Percentiles rank a stretch among this genome's conserved stretches.
These are phyloP conservation scores for Mycothermus thermophilus DNA, from an alignment of 495 filamentous ascomycete genomes.

Conservation along the genomic window DNA sequence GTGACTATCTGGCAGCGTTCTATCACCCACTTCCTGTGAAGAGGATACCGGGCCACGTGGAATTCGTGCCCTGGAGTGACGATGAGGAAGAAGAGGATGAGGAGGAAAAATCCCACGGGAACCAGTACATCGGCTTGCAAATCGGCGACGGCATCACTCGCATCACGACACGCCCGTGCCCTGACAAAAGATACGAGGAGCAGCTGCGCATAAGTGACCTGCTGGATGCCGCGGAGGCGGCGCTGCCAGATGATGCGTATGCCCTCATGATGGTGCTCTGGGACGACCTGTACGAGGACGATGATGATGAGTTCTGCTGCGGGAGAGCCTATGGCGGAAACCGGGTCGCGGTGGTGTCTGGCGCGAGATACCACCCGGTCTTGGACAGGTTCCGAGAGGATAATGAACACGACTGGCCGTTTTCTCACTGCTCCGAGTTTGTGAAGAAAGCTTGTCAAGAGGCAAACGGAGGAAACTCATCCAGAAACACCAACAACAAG, in stretches of 20 bases:
- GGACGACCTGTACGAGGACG: conserved; percentile 54
- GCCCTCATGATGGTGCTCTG: conserved; percentile 42
- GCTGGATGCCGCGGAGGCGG: conserved; percentile 42
- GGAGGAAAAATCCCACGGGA: too few relatives aligned
- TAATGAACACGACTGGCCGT: conserved; percentile 49
- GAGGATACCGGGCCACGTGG: conserved; percentile 19
- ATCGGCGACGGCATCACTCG: conserved; percentile 27
- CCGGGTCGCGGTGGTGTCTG: conserved; percentile 45
- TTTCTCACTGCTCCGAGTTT: conserved; percentile 43
- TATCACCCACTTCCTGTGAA: conserved; percentile 46
- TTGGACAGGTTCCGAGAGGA: conserved; percentile 30
- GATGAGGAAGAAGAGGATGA: too few relatives aligned
- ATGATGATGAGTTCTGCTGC: conserved; percentile 54
- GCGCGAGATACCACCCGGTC: conserved; percentile 43
- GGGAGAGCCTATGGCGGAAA: conserved; percentile 53
- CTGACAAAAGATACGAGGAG: conserved; percentile 31
- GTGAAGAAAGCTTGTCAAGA: conserved; percentile 22
- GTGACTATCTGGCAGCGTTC: conserved; percentile 44
- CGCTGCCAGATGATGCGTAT: conserved; percentile 47
- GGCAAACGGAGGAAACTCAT: not conserved
- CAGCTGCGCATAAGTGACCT: conserved; percentile 54
- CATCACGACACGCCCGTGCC: conserved; percentile 39
- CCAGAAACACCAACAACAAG: not conserved
- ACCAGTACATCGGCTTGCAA: conserved; percentile 31
- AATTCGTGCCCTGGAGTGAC: conserved; percentile 31